These are phyloP conservation scores for Collybia sp. DNA, from an alignment of 768 basidiomycete genomes.

Conservation along the genomic window DNA sequence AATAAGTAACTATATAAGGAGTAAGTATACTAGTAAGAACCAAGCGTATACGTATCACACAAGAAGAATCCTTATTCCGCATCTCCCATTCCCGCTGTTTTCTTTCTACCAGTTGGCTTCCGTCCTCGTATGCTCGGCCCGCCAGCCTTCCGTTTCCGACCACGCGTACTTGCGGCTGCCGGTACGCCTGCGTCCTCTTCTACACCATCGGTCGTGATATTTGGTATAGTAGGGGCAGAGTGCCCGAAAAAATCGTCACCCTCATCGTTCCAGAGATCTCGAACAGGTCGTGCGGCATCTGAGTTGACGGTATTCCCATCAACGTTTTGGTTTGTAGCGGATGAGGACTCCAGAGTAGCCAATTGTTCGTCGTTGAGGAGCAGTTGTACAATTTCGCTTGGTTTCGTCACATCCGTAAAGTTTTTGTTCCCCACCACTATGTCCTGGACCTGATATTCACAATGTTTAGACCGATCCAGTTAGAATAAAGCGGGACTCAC, in stretches of 20 bases:
- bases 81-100: constrained; percentile 4
- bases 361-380: constrained; percentile 94
- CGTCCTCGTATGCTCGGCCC: constrained; percentile 33
- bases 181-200: constrained; percentile 35
- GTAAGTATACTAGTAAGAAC: too few species aligned
- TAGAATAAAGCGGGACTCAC: constrained; percentile 35
- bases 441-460: constrained; percentile 78
- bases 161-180: constrained; percentile 25
- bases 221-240: constrained; percentile 22
- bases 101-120: constrained; percentile 35
- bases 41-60: too few species aligned
- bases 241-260: constrained; percentile 85
- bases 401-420: constrained; percentile 88
- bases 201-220: constrained; percentile 18
- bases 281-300: constrained; percentile 32
- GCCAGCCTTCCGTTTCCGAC: constrained; percentile 37
- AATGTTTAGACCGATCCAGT: constrained; percentile 5
- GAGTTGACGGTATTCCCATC: constrained; percentile 20
- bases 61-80: background rate
- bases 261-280: constrained; percentile 83
- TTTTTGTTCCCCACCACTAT: constrained; percentile 98
- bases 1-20: too few species aligned
- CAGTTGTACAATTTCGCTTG: constrained; percentile 94
- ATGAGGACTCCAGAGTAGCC: constrained; percentile 56
- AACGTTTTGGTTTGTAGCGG: constrained; percentile 21